These are phyloP conservation scores for Auricularia heimuer DNA, from an alignment of 768 basidiomycete species.

Conservation along the genomic window DNA sequence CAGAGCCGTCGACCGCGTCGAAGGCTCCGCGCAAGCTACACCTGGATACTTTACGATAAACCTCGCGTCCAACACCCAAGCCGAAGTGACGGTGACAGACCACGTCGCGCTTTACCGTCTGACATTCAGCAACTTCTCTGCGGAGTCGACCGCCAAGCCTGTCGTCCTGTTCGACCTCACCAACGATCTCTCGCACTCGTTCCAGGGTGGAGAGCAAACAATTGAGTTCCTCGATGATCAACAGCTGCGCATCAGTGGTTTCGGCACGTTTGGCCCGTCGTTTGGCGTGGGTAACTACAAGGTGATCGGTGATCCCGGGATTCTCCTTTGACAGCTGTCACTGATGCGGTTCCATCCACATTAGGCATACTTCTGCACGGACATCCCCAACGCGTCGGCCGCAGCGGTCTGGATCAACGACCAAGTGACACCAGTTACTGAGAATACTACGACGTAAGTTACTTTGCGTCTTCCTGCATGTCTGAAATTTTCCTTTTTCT, in stretches of 20 bases:
- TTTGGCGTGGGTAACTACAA: conserved; percentile 10
- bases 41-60: background rate
- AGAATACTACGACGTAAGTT: background rate
- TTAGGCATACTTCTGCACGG: conserved; percentile 4
- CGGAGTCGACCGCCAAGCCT: conserved; percentile 2
- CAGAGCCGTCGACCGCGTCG: background rate
- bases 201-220: conserved; percentile 4
- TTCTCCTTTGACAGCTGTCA: conserved; percentile 7
- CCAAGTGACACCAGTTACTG: background rate
- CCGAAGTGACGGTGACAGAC: conserved; percentile 12
- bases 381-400: background rate
- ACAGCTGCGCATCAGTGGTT: conserved; percentile 7
- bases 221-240: background rate
- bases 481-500: background rate
- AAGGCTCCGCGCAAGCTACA: background rate
- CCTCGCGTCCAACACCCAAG: conserved; percentile 5
- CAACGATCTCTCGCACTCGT: conserved; percentile 11
- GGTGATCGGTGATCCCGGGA: conserved; percentile 6
- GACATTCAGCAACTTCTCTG: conserved; percentile 4
- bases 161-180: conserved; percentile 10
- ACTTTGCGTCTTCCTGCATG: background rate
- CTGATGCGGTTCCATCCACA: background rate
- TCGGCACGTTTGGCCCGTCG: conserved; percentile 8
- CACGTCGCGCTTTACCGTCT: conserved; percentile 11
- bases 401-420: background rate